These are phyloP conservation scores for Macrophomina pseudophaseolina DNA, from an alignment of 2,329 filamentous ascomycete species.

Conservation along the genomic window DNA sequence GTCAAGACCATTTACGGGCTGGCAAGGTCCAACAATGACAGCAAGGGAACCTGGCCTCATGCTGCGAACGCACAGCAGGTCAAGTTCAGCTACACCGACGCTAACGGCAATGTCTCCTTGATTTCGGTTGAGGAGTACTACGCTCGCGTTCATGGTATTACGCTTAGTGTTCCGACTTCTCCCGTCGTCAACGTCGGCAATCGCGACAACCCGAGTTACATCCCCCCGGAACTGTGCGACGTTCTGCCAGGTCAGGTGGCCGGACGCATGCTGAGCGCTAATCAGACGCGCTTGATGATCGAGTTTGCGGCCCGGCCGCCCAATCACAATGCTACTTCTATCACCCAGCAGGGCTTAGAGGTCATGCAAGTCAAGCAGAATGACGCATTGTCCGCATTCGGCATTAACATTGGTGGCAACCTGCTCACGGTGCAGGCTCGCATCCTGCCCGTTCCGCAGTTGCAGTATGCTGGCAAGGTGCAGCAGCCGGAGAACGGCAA, in stretches of 20 bases:
- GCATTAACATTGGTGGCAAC: slow-evolving; percentile 63
- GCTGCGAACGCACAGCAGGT: slow-evolving; percentile 25
- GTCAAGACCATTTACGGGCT: slow-evolving; percentile 47
- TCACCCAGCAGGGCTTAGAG: slow-evolving; percentile 21
- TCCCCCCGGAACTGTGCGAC: slow-evolving; percentile 41
- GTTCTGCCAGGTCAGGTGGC: slow-evolving; percentile 41
- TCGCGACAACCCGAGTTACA: slow-evolving; percentile 35
- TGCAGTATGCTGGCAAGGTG: slow-evolving; percentile 61
- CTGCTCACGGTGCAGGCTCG: slow-evolving; percentile 77
- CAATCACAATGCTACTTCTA: slow-evolving; percentile 34
- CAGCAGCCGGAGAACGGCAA: slow-evolving; percentile 55
- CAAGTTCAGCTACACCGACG: slow-evolving; percentile 17
- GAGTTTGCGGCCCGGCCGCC: slow-evolving; percentile 40
- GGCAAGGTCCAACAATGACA: slow-evolving; percentile 43
- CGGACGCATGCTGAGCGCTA: slow-evolving; percentile 32
- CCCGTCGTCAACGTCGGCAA: slow-evolving; percentile 39
- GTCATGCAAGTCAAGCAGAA: slow-evolving; percentile 23
- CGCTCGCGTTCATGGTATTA: slow-evolving; percentile 32
- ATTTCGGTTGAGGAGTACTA: slow-evolving; percentile 25
- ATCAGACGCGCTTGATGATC: slow-evolving; percentile 40
- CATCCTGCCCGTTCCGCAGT: slow-evolving; percentile 64
- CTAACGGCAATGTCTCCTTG: slow-evolving; percentile 17
- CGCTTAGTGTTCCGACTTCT: slow-evolving; percentile 32
- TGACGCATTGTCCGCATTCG: slow-evolving; percentile 54
- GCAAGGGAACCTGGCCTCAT: slow-evolving; percentile 32